A percentile compares a stretch with the other conserved stretches of the same genome.
phyloP scores from a whole-genome alignment of 371 early-diverging fungal genomes.

The Mortierella sp. region DNA sequence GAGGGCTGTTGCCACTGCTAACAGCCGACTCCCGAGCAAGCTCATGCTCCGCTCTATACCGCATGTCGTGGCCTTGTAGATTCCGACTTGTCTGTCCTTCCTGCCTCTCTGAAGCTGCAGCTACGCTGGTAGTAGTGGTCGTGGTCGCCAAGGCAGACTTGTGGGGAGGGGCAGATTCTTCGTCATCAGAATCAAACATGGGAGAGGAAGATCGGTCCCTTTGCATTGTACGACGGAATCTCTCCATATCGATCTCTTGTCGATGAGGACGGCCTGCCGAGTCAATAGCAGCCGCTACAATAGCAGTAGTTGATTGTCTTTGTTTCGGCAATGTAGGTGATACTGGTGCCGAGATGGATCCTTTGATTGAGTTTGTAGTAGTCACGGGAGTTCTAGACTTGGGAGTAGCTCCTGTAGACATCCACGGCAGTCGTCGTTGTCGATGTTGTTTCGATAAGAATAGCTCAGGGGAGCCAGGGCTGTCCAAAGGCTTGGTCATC shows the following conservation, averaged over 20 bases:
- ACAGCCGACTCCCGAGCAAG: no score
- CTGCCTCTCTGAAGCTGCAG: neutral
- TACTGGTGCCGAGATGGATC: neutral
- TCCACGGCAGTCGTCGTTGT: no score
- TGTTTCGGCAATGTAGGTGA: neutral
- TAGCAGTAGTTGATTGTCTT: neutral
- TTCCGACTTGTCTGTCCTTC: neutral
- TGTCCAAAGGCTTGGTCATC: conserved; percentile 8
- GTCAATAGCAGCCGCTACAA: neutral
- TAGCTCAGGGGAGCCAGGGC: neutral
- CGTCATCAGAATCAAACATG: conserved; percentile 28
- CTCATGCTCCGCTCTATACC: no score
- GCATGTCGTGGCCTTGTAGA: neutral
- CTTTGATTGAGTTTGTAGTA: neutral
- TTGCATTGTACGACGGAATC: no score
- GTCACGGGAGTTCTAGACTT: neutral
- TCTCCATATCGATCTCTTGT: conserved; percentile 8
- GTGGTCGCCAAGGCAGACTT: neutral
- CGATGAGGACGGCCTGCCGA: neutral
- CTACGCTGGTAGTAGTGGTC: neutral
- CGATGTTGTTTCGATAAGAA: no score
- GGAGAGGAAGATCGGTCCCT: conserved; percentile 39
- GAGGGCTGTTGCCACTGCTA: no score
- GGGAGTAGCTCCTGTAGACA: neutral
- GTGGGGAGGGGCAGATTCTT: neutral